These are phyloP conservation scores for Ambrosiella cleistominuta DNA, from an alignment of 2,329 filamentous ascomycete genomes.

Conservation along the genomic window DNA sequence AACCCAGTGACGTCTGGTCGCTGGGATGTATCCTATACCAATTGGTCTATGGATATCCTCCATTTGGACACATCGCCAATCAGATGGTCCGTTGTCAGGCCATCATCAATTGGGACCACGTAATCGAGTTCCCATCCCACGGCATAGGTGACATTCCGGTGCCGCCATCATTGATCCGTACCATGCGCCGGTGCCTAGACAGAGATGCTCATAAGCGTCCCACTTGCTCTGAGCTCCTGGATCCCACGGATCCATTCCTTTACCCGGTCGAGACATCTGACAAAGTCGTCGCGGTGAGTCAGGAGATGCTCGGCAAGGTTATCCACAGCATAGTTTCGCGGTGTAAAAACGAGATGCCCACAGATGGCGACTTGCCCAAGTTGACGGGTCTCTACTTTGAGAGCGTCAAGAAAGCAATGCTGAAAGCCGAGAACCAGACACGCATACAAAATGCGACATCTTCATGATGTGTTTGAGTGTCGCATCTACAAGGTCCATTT, in stretches of 20 bases:
- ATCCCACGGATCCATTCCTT: slow-evolving; percentile 42
- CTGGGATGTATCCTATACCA: slow-evolving; percentile 93
- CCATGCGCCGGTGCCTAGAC: slow-evolving; percentile 44
- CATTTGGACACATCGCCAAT: slow-evolving; percentile 82
- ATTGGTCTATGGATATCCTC: slow-evolving; percentile 93
- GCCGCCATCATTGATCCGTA: slow-evolving; percentile 39
- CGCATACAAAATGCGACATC: neutral
- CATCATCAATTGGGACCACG: slow-evolving; percentile 62
- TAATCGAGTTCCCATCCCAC: slow-evolving; percentile 52
- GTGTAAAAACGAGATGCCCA: slow-evolving; percentile 40
- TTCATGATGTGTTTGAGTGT: neutral
- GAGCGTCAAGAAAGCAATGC: slow-evolving; percentile 35
- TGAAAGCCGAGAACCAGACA: slow-evolving; percentile 7
- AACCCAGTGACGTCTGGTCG: slow-evolving; percentile 91
- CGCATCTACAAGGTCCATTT: neutral
- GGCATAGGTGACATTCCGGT: slow-evolving; percentile 49
- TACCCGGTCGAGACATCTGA: slow-evolving; percentile 41
- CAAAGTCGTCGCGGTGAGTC: slow-evolving; percentile 39
- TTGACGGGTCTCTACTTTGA: slow-evolving; percentile 48
- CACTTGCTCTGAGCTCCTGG: slow-evolving; percentile 44
- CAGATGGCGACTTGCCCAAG: slow-evolving; percentile 36
- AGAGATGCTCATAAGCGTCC: slow-evolving; percentile 45
- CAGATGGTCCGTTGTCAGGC: slow-evolving; percentile 73
- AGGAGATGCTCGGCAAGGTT: slow-evolving; percentile 43
- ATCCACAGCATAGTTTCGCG: slow-evolving; percentile 44